Evolutionary conservation across 225 moss, liverwort and hornwort species (phyloP).

Genomic region (Takakia lepidozioides): DNA sequence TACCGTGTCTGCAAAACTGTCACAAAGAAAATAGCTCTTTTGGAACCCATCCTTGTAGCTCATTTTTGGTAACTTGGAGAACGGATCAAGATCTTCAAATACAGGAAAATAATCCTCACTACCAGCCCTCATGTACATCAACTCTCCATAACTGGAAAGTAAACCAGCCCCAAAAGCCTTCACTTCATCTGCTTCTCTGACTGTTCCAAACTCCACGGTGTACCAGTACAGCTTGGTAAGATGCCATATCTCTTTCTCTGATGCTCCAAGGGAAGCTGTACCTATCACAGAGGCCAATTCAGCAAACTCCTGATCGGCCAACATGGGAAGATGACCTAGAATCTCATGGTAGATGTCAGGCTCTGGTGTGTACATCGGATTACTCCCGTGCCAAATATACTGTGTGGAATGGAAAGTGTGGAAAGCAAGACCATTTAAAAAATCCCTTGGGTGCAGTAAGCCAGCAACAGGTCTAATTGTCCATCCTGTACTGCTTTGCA

Average conservation of each 20-base stretch:
- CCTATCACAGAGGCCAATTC: slow-evolving; percentile 46
- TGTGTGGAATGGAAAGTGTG: slow-evolving; percentile 59
- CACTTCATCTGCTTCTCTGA: slow-evolving; percentile 23
- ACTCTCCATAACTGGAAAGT: slow-evolving; percentile 47
- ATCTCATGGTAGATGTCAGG: slow-evolving; percentile 62
- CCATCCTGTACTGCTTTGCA: slow-evolving; percentile 47
- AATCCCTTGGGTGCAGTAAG: slow-evolving; percentile 51
- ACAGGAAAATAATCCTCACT: slow-evolving; percentile 22
- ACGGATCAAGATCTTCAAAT: slow-evolving; percentile 46
- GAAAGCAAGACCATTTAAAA: slow-evolving; percentile 55
- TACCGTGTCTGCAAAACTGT: slow-evolving; percentile 44
- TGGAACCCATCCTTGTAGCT: slow-evolving; percentile 66
- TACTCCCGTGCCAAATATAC: slow-evolving; percentile 52
- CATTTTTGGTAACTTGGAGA: slow-evolving; percentile 52
- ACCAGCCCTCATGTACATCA: slow-evolving; percentile 37
- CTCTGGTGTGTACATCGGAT: slow-evolving; percentile 57
- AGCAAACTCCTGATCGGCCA: slow-evolving; percentile 42
- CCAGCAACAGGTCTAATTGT: slow-evolving; percentile 48
- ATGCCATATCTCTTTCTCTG: slow-evolving; percentile 55
- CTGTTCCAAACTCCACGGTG: slow-evolving; percentile 53
- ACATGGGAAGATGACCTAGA: slow-evolving; percentile 55
- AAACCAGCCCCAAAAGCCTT: slow-evolving; percentile 57
- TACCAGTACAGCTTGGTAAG: slow-evolving; percentile 61
- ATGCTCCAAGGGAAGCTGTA: slow-evolving; percentile 45
- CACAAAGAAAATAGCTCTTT: slow-evolving; percentile 49